Conservation (phyloP, 257 asterid genomes). For the Eustoma russellianum region DNA sequence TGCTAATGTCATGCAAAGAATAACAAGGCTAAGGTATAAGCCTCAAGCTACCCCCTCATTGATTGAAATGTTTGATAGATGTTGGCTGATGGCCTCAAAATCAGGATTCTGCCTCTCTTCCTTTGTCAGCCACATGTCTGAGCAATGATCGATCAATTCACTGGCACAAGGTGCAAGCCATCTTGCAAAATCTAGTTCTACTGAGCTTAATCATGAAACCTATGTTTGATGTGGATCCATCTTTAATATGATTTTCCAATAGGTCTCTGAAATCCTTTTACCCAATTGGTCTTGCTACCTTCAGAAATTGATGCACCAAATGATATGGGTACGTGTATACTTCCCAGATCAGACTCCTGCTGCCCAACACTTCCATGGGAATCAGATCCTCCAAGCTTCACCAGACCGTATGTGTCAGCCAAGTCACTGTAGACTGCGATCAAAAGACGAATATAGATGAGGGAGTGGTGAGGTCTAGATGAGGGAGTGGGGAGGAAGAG, state of each 20-base stretch:
- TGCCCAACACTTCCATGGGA: constrained; percentile 84
- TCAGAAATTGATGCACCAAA: constrained; percentile 69
- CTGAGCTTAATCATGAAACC: constrained; percentile 47
- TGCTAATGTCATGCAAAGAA: no score
- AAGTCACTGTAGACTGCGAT: constrained; percentile 67
- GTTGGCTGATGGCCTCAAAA: constrained; percentile 43
- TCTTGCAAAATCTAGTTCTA: constrained; percentile 22
- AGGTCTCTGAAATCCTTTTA: constrained; percentile 45
- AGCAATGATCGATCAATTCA: constrained; percentile 54
- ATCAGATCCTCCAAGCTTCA: constrained; percentile 97
- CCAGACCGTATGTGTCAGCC: constrained; percentile 64
- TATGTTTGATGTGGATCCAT: constrained; percentile 55
- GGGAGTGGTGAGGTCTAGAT: no score
- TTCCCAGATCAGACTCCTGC: constrained; percentile 84
- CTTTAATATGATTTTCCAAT: constrained; percentile 41
- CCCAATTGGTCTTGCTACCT: constrained; percentile 88
- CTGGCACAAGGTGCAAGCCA: constrained; percentile 9
- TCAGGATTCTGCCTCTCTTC: constrained; percentile 54
- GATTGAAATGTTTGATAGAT: constrained; percentile 29
- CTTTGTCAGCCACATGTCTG: constrained; percentile 51
- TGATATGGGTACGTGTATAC: constrained; percentile 50
- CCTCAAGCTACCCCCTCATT: constrained; percentile 11
- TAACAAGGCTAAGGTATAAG: background rate
- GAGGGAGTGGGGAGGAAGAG: no score
- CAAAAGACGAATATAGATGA: constrained; percentile 8